Evolutionary conservation across 192 early-diverging fungal genomes (phyloP).

Genomic region (Dissophora globulifera): DNA sequence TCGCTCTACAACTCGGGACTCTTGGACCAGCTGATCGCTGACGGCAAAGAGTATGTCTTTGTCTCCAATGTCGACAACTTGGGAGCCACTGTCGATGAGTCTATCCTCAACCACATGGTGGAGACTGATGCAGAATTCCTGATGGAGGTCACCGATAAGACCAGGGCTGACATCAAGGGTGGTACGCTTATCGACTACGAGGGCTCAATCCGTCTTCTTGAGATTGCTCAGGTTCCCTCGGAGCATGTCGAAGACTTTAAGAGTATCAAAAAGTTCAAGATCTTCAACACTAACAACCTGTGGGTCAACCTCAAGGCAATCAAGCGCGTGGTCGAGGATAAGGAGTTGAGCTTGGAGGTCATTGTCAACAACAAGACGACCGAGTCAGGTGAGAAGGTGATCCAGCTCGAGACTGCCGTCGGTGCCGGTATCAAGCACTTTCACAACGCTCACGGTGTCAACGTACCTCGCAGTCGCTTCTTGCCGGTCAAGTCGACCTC

Average conservation of each 20-base stretch:
- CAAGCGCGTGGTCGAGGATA: slow-evolving; percentile 83
- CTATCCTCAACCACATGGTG: slow-evolving; percentile 93
- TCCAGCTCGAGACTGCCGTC: slow-evolving; percentile 99
- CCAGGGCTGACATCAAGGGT: slow-evolving; percentile 99
- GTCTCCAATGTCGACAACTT: slow-evolving; percentile 99
- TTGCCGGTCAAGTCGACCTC: slow-evolving; percentile 98
- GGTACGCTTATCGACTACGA: slow-evolving; percentile 99
- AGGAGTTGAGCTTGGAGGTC: slow-evolving; percentile 87
- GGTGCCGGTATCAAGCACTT: slow-evolving; percentile 99
- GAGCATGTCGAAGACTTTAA: slow-evolving; percentile 99
- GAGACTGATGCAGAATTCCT: slow-evolving; percentile 90
- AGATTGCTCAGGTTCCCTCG: slow-evolving; percentile 97
- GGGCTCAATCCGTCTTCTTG: slow-evolving; percentile 89
- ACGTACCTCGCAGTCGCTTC: slow-evolving; percentile 97
- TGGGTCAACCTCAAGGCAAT: slow-evolving; percentile 89
- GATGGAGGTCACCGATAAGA: slow-evolving; percentile 99
- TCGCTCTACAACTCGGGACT: slow-evolving; percentile 91
- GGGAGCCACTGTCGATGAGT: slow-evolving; percentile 96
- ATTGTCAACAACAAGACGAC: slow-evolving; percentile 98
- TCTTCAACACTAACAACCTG: slow-evolving; percentile 98
- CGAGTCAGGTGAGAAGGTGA: slow-evolving; percentile 93
- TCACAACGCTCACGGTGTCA: slow-evolving; percentile 91
- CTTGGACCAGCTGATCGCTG: slow-evolving; percentile 88
- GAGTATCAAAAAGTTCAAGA: slow-evolving; percentile 99
- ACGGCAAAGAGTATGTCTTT: slow-evolving; percentile 99